Evolutionary conservation across 352 stramenopile genomes (phyloP).

Genomic region (Phytophthora crassamura): DNA sequence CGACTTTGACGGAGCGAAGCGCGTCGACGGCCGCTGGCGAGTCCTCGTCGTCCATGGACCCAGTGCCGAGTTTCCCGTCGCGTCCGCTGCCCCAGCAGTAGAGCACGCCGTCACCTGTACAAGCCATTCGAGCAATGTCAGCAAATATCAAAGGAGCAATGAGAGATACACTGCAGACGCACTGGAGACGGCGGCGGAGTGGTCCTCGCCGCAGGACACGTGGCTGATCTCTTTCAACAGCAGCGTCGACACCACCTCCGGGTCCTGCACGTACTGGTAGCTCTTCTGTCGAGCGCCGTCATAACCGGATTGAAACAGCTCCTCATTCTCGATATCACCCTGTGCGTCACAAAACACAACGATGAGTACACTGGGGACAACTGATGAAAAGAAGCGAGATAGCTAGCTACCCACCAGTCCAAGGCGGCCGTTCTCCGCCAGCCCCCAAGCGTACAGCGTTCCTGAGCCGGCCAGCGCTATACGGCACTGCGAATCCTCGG

Average conservation of each 20-base stretch:
- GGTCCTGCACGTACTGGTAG: conserved; percentile 63
- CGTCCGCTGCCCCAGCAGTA: conserved; percentile 76
- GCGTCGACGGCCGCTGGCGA: conserved; percentile 56
- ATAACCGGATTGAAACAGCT: conserved; percentile 69
- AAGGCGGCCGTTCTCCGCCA: conserved; percentile 68
- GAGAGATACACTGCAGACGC: conserved; percentile 25
- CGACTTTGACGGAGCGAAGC: conserved; percentile 63
- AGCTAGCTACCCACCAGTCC: conserved; percentile 50
- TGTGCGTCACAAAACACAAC: conserved; percentile 16
- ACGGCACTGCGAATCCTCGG: conserved; percentile 53
- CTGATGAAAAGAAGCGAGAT: neutral
- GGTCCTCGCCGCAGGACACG: conserved; percentile 69
- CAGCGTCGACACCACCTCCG: conserved; percentile 57
- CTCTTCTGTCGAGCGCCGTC: conserved; percentile 69
- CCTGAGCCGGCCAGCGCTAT: conserved; percentile 51
- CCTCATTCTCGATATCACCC: conserved; percentile 76
- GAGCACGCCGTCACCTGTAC: conserved; percentile 58
- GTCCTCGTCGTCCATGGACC: conserved; percentile 61
- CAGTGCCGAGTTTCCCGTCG: conserved; percentile 76
- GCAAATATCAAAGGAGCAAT: neutral
- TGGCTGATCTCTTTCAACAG: conserved; percentile 53
- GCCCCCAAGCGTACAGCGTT: conserved; percentile 74
- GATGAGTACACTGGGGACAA: neutral
- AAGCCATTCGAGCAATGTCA: neutral
- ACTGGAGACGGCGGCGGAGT: conserved; percentile 72